These are phyloP conservation scores for Avena eriantha DNA, from an alignment of 176 grass and related monocot species.

Conservation along the genomic window DNA sequence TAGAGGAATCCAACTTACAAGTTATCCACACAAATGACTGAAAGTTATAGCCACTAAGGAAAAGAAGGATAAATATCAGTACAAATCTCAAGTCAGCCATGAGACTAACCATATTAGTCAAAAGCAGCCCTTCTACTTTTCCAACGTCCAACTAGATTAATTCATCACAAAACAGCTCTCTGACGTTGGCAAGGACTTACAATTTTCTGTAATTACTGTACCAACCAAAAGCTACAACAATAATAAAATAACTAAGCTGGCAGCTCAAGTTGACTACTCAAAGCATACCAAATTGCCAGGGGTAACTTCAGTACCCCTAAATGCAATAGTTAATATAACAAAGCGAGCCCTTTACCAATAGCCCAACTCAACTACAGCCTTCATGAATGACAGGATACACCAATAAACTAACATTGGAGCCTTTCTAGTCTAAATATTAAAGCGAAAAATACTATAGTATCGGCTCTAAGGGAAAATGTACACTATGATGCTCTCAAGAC, in stretches of 20 bases:
- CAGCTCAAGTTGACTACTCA: slow-evolving; percentile 2
- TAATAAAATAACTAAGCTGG: not conserved
- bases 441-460: not conserved
- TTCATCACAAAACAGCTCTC: slow-evolving; percentile 14
- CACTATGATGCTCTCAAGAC: slow-evolving; percentile 2
- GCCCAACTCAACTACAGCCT: not conserved
- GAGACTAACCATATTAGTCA: not conserved
- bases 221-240: slow-evolving; percentile 20
- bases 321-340: slow-evolving; percentile 15
- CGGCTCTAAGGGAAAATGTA: not conserved
- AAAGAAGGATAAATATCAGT: slow-evolving; percentile 24
- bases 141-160: not conserved
- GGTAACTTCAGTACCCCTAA: not conserved
- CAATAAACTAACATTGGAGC: not conserved
- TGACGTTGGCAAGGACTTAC: not conserved
- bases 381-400: not conserved
- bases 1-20: slow-evolving; percentile 38
- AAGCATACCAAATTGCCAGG: slow-evolving; percentile 15
- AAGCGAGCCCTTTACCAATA: not conserved
- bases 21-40: not conserved
- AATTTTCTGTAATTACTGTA: not conserved
- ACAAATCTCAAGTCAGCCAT: not conserved
- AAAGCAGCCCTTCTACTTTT: not conserved
- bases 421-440: slow-evolving; percentile 25
- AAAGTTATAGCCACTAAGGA: slow-evolving; percentile 4